phyloP scores from a whole-genome alignment of 192 early-diverging fungal genomes.

The Backusella tuberculispora region DNA sequence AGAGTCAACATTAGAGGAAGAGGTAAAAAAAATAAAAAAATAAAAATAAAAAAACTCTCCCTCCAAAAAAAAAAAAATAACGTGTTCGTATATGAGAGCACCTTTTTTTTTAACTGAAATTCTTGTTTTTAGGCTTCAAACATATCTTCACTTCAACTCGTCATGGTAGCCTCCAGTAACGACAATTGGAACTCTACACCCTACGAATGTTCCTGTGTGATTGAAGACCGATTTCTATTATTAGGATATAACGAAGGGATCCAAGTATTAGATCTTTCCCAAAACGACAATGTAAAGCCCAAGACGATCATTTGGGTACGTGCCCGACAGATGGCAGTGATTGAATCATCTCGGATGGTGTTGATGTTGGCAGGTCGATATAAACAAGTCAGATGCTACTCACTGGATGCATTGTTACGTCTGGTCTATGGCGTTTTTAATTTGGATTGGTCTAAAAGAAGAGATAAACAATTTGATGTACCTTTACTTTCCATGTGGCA shows the following conservation, averaged over 20 bases:
- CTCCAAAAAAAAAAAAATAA: not conserved
- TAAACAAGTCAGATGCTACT: constrained; percentile 42
- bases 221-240: constrained; percentile 39
- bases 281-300: not conserved
- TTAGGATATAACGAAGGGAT: constrained; percentile 32
- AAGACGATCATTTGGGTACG: constrained; percentile 27
- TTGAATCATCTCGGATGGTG: constrained; percentile 27
- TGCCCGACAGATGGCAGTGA: constrained; percentile 23
- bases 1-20: not conserved
- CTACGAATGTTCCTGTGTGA: constrained; percentile 32
- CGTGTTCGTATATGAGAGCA: not conserved
- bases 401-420: constrained; percentile 22
- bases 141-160: constrained; percentile 14
- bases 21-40: not conserved
- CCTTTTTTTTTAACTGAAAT: not conserved
- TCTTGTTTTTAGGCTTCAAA: not conserved
- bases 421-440: constrained; percentile 25
- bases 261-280: constrained; percentile 27
- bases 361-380: constrained; percentile 29
- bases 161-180: constrained; percentile 6
- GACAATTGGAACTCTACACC: not conserved
- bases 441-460: constrained; percentile 21
- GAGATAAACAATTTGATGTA: constrained; percentile 16
- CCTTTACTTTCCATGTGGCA: constrained; percentile 13
- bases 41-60: not conserved